Evolutionary conservation across 2,329 filamentous ascomycete genomes (phyloP).

Genomic region (Pseudohalonectria lignicola): DNA sequence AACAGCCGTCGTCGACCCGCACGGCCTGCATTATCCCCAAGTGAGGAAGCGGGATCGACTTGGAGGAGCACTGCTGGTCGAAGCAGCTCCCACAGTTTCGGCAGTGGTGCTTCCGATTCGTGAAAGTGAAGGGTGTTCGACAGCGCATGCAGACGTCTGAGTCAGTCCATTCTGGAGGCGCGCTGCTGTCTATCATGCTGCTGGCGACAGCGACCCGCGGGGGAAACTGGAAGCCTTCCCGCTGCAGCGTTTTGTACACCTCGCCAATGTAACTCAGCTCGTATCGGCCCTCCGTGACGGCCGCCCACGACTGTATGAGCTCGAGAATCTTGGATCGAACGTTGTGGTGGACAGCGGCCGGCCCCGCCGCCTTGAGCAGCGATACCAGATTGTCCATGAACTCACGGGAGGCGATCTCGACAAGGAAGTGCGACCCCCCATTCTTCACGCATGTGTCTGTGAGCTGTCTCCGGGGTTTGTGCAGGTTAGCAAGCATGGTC

Average conservation of each 20-base stretch:
- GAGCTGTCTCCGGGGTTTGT: conserved; percentile 51
- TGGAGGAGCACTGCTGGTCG: conserved; percentile 87
- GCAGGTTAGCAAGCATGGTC: neutral
- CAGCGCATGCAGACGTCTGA: conserved; percentile 99
- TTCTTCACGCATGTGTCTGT: conserved; percentile 99
- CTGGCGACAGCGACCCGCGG: conserved; percentile 80
- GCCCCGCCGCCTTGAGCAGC: conserved; percentile 69
- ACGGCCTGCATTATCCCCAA: conserved; percentile 86
- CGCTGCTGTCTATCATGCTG: conserved; percentile 95
- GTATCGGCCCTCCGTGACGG: conserved; percentile 73
- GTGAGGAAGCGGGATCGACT: conserved; percentile 78
- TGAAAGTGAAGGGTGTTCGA: conserved; percentile 90
- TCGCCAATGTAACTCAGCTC: conserved; percentile 81
- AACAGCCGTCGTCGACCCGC: conserved; percentile 91
- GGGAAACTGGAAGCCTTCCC: conserved; percentile 81
- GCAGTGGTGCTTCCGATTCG: conserved; percentile 96
- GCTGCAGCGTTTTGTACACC: conserved; percentile 71
- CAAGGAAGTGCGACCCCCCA: conserved; percentile 87
- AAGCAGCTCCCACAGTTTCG: conserved; percentile 97
- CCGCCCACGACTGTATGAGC: conserved; percentile 87
- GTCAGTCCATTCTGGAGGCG: conserved; percentile 96
- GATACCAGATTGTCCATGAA: conserved; percentile 97
- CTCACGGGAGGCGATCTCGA: conserved; percentile 90
- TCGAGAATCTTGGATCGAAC: conserved; percentile 88
- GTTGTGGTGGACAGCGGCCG: conserved; percentile 66